These are phyloP conservation scores for Dysphania ambrosioides DNA, from an alignment of 148 eudicot species.

Conservation along the genomic window DNA sequence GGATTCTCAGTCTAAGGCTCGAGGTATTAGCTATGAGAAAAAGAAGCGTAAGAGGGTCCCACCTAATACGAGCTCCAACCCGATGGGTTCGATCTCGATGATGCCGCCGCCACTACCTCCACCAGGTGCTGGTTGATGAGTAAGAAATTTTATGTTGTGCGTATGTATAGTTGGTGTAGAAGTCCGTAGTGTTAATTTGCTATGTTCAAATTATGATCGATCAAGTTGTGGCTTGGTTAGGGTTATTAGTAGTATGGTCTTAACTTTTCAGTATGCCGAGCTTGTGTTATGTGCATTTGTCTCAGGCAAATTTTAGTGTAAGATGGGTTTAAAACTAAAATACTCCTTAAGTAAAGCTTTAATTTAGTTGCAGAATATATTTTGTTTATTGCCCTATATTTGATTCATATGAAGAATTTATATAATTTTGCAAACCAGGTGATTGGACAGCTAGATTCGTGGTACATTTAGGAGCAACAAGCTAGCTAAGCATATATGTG, in stretches of 20 bases:
- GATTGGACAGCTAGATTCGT: no score
- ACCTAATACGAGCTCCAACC: background rate
- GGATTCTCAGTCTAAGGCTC: conserved; percentile 48
- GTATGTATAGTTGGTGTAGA: background rate
- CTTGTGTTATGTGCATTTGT: background rate
- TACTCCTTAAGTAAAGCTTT: no score
- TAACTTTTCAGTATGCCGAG: no score
- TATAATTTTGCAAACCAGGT: no score
- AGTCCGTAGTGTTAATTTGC: background rate
- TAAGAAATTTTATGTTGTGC: background rate
- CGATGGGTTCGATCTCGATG: background rate
- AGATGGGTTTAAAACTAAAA: no score
- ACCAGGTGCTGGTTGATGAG: background rate
- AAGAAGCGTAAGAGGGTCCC: conserved; percentile 40
- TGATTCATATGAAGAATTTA: no score
- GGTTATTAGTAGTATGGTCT: background rate
- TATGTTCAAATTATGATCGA: no score
- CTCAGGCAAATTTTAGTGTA: background rate
- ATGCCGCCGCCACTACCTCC: background rate
- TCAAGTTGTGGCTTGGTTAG: background rate
- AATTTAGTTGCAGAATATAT: no score
- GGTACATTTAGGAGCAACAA: no score
- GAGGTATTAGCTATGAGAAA: conserved; percentile 57
- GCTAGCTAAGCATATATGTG: no score
- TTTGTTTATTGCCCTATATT: no score